Evolutionary conservation across 306 rosid genomes (phyloP).

Genomic region (Citrullus amarus): DNA sequence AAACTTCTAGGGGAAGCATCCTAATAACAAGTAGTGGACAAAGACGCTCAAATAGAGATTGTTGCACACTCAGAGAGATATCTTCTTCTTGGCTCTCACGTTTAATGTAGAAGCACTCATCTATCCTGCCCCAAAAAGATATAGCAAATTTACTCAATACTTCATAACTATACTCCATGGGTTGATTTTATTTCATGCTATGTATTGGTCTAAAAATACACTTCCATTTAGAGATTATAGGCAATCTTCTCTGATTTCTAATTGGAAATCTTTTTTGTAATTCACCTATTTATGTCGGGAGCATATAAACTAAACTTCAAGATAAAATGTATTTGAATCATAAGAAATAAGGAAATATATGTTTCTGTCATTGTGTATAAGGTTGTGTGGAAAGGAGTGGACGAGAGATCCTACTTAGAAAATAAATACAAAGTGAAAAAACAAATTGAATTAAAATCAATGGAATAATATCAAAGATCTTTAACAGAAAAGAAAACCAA

Average conservation of each 20-base stretch:
- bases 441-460: not conserved
- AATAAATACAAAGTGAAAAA: not conserved
- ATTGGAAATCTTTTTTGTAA: too few species aligned
- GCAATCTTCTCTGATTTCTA: too few species aligned
- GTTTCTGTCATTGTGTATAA: not conserved
- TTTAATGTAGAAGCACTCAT: constrained; percentile 38
- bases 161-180: not conserved
- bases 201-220: too few species aligned
- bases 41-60: constrained; percentile 62
- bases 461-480: not conserved
- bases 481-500: not conserved
- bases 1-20: constrained; percentile 80
- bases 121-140: constrained; percentile 32
- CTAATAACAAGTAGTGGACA: constrained; percentile 77
- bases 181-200: too few species aligned
- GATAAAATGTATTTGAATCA: too few species aligned
- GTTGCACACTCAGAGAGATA: constrained; percentile 46
- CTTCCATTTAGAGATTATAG: too few species aligned
- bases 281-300: too few species aligned
- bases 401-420: not conserved
- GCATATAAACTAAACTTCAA: too few species aligned
- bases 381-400: not conserved
- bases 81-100: constrained; percentile 38
- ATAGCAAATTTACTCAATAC: not conserved
- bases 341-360: not conserved